Conservation (phyloP, 108 stramenopile species). For the Cyclotella cryptica region DNA sequence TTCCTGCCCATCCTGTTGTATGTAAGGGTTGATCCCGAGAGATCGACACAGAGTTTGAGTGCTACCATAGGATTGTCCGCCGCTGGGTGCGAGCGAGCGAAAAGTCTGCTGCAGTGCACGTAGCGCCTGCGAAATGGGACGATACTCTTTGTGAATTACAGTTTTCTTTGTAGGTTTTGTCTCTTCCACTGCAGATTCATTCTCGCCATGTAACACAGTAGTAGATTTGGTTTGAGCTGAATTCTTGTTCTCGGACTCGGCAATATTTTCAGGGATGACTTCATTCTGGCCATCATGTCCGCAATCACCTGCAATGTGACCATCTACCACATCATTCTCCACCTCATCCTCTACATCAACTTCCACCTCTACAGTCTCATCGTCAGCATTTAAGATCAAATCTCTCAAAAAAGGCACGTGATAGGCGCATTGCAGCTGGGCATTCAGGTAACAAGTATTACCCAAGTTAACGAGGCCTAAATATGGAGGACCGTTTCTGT, state of each 20-base stretch:
- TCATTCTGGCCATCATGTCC: too few relatives aligned
- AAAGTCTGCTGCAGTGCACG: slow-evolving; percentile 49
- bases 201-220: too few relatives aligned
- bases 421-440: slow-evolving; percentile 85
- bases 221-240: too few relatives aligned
- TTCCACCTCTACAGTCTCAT: slow-evolving; percentile 35
- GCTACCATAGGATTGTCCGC: slow-evolving; percentile 30
- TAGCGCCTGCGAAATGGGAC: slow-evolving; percentile 46
- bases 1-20: slow-evolving; percentile 91
- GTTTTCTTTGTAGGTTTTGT: slow-evolving; percentile 21
- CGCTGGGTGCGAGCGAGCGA: slow-evolving; percentile 22
- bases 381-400: slow-evolving; percentile 49
- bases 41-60: slow-evolving; percentile 58
- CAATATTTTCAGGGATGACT: slow-evolving; percentile 14
- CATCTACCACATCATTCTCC: slow-evolving; percentile 23
- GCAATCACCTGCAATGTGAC: slow-evolving; percentile 39
- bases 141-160: slow-evolving; percentile 21
- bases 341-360: slow-evolving; percentile 45
- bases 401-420: slow-evolving; percentile 76
- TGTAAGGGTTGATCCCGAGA: slow-evolving; percentile 72
- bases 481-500: not conserved
- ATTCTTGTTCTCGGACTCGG: not conserved
- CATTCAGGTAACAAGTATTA: slow-evolving; percentile 87
- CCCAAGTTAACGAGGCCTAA: slow-evolving; percentile 78
- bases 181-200: slow-evolving; percentile 4